Conservation (phyloP, 2,329 filamentous ascomycete species). For the Atkinsonella hypoxylon region DNA sequence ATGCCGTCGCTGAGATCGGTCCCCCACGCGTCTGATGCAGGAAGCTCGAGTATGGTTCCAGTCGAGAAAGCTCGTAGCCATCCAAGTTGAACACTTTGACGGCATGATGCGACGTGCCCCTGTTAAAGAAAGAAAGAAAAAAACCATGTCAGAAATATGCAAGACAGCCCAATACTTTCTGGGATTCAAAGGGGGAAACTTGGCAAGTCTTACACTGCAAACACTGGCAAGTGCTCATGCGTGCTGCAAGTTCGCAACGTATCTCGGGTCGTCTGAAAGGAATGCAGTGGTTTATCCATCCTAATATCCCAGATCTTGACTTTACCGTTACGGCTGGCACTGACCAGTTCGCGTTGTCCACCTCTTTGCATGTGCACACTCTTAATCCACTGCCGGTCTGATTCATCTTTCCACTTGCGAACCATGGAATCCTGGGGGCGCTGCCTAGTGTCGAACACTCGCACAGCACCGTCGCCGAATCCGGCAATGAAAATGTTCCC, state of each 20-base stretch:
- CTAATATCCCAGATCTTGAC: slow-evolving; percentile 95
- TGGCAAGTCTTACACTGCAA: slow-evolving; percentile 59
- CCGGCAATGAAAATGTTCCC: slow-evolving; percentile 93
- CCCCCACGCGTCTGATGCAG: slow-evolving; percentile 67
- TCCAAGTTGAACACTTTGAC: slow-evolving; percentile 91
- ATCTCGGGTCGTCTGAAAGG: slow-evolving; percentile 63
- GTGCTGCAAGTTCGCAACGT: slow-evolving; percentile 77
- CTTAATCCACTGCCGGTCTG: slow-evolving; percentile 78
- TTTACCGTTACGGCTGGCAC: slow-evolving; percentile 82
- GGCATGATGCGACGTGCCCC: slow-evolving; percentile 75
- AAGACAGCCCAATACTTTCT: background rate
- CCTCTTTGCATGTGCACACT: slow-evolving; percentile 95
- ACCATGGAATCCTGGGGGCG: slow-evolving; percentile 85
- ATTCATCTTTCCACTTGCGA: slow-evolving; percentile 89
- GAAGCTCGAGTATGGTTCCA: slow-evolving; percentile 87
- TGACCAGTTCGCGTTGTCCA: slow-evolving; percentile 81
- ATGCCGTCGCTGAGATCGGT: slow-evolving; percentile 79
- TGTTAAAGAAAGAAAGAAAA: slow-evolving; percentile 32
- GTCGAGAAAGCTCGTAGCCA: slow-evolving; percentile 63
- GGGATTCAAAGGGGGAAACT: background rate
- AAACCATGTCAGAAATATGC: slow-evolving; percentile 2
- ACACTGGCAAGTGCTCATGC: slow-evolving; percentile 93
- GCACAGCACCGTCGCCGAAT: slow-evolving; percentile 88
- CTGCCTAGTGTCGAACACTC: slow-evolving; percentile 83
- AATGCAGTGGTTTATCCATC: slow-evolving; percentile 64